Percentiles rank a stretch among this genome's conserved stretches.
These are phyloP conservation scores for Kwoniella pini DNA, from an alignment of 768 basidiomycete genomes.

Conservation along the genomic window DNA sequence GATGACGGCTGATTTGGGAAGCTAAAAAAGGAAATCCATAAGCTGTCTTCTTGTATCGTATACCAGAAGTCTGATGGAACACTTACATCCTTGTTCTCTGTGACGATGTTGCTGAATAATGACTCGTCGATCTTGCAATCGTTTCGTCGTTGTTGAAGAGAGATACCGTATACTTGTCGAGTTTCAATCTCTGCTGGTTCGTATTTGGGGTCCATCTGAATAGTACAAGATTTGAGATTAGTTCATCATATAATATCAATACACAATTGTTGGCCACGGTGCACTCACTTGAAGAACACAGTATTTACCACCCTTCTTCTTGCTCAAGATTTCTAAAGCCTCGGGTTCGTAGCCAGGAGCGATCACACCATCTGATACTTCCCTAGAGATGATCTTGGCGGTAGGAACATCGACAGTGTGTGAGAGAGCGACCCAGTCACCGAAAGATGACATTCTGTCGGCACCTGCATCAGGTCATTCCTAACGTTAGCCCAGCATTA, in stretches of 20 bases:
- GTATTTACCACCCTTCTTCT: slow-evolving; percentile 99
- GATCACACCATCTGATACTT: slow-evolving; percentile 97
- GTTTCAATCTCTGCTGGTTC: slow-evolving; percentile 79
- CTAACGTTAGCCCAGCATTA: no score
- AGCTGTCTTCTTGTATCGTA: background rate
- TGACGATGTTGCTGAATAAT: slow-evolving; percentile 85
- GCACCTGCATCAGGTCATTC: slow-evolving; percentile 62
- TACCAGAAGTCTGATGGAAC: background rate
- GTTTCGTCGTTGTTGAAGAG: slow-evolving; percentile 86
- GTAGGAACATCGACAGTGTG: slow-evolving; percentile 90
- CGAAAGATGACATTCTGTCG: slow-evolving; percentile 99
- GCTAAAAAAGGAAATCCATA: slow-evolving; percentile 56
- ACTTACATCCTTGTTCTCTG: slow-evolving; percentile 77
- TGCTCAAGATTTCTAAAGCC: slow-evolving; percentile 83
- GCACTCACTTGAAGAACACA: slow-evolving; percentile 84
- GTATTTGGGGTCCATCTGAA: slow-evolving; percentile 84
- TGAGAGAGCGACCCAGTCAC: slow-evolving; percentile 96
- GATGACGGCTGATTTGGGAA: slow-evolving; percentile 73
- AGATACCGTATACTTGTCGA: slow-evolving; percentile 90
- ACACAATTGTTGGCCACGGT: background rate
- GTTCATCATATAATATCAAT: background rate
- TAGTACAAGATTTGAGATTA: background rate
- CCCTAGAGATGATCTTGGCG: slow-evolving; percentile 94
- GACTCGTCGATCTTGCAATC: slow-evolving; percentile 78
- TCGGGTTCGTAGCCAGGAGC: slow-evolving; percentile 87